Conservation (phyloP, 1,284 basidiomycete species). For the Hemileia vastatrix region DNA sequence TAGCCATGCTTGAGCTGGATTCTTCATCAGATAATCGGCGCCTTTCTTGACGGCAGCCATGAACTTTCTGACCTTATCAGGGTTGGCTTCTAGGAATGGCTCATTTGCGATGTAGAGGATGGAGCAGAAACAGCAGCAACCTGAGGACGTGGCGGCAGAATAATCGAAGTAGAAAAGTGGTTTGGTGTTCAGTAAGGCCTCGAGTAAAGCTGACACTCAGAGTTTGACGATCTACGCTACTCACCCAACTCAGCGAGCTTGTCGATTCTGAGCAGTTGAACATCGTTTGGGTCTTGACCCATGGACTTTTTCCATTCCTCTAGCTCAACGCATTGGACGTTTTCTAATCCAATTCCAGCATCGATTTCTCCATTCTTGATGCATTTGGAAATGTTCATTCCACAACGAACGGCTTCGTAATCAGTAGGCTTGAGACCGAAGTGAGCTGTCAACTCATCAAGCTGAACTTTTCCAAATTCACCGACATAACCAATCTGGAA, state of each 20-base stretch:
- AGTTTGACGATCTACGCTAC: slow-evolving; percentile 36
- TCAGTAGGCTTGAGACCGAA: slow-evolving; percentile 34
- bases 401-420: slow-evolving; percentile 36
- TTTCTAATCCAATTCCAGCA: slow-evolving; percentile 33
- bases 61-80: slow-evolving; percentile 32
- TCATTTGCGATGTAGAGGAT: slow-evolving; percentile 39
- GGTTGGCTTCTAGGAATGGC: slow-evolving; percentile 28
- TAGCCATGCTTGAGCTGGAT: slow-evolving; percentile 33
- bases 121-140: slow-evolving; percentile 42
- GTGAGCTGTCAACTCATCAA: slow-evolving; percentile 31
- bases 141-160: not conserved
- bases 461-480: slow-evolving; percentile 39
- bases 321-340: slow-evolving; percentile 38
- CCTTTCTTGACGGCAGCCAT: slow-evolving; percentile 37
- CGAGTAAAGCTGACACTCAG: too few species aligned
- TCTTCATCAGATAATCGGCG: slow-evolving; percentile 30
- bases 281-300: slow-evolving; percentile 29
- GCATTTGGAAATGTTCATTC: slow-evolving; percentile 36
- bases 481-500: slow-evolving; percentile 35
- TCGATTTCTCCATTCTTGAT: slow-evolving; percentile 36
- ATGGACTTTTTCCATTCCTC: slow-evolving; percentile 35
- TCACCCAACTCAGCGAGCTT: slow-evolving; percentile 36
- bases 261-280: slow-evolving; percentile 40
- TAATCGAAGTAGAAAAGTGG: not conserved
- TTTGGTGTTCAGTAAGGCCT: too few species aligned